Conservation (phyloP, 805 yeast genomes). For the Candida vartiovaarae region DNA sequence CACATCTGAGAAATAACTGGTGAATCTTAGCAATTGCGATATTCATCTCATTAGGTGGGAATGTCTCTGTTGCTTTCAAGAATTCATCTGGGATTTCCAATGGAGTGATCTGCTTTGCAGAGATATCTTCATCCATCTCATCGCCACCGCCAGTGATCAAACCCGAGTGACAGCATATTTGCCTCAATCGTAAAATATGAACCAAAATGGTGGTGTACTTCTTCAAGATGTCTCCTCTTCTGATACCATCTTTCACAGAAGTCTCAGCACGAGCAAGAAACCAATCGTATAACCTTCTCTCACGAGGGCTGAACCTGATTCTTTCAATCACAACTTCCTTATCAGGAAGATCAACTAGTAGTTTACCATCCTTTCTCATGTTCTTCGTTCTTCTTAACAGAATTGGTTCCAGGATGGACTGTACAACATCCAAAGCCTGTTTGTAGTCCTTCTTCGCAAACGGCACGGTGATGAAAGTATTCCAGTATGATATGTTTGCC, state of each 20-base stretch:
- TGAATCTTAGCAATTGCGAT: slow-evolving; percentile 23
- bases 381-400: slow-evolving; percentile 78
- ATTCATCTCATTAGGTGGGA: slow-evolving; percentile 10
- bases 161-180: slow-evolving; percentile 79
- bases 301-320: slow-evolving; percentile 59
- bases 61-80: neutral
- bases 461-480: slow-evolving; percentile 74
- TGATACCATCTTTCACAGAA: slow-evolving; percentile 52
- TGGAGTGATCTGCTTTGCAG: slow-evolving; percentile 8
- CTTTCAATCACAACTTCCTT: slow-evolving; percentile 67
- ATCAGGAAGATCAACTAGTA: slow-evolving; percentile 68
- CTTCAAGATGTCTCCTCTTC: slow-evolving; percentile 60
- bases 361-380: slow-evolving; percentile 74
- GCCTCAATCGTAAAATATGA: slow-evolving; percentile 77
- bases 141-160: slow-evolving; percentile 45
- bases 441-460: slow-evolving; percentile 67
- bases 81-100: slow-evolving; percentile 18
- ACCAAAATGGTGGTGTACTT: slow-evolving; percentile 75
- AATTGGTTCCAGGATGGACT: slow-evolving; percentile 77
- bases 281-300: slow-evolving; percentile 58
- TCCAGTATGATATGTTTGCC: slow-evolving; percentile 83
- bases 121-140: slow-evolving; percentile 47
- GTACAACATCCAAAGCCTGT: slow-evolving; percentile 77
- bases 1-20: slow-evolving; percentile 26
- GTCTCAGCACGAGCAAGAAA: slow-evolving; percentile 59